Conservation (phyloP, 73 alveolate species). For the Symbiodinium natans region DNA sequence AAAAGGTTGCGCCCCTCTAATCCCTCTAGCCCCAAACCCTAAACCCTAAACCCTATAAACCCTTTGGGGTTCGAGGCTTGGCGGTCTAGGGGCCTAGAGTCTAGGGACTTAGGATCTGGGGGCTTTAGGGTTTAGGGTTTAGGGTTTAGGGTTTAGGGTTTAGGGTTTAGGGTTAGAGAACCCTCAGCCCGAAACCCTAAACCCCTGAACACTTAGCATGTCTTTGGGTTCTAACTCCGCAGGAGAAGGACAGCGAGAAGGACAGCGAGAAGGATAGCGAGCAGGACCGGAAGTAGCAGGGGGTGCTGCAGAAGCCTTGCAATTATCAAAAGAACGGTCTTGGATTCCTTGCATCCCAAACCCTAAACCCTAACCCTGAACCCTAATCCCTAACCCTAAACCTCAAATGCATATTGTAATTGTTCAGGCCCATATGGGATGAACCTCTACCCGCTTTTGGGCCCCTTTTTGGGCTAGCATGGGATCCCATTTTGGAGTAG, state of each 20-base stretch:
- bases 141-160: neutral
- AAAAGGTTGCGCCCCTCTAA: too few species aligned
- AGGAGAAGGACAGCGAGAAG: constrained; percentile 62
- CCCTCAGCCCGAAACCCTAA: too few species aligned
- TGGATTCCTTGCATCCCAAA: neutral
- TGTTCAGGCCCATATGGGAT: too few species aligned
- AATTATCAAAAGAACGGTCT: too few species aligned
- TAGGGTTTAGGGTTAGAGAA: neutral
- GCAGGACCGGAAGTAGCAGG: constrained; percentile 20
- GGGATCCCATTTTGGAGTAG: neutral
- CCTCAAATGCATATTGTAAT: too few species aligned
- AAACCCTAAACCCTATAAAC: too few species aligned
- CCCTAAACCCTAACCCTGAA: neutral
- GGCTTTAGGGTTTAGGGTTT: neutral
- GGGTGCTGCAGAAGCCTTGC: too few species aligned
- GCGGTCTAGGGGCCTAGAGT: neutral
- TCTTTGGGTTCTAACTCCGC: neutral
- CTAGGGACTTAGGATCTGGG: neutral
- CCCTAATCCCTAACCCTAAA: too few species aligned
- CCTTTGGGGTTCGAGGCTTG: neutral
- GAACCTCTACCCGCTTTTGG: too few species aligned
- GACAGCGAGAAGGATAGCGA: constrained; percentile 77
- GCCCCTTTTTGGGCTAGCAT: too few species aligned
- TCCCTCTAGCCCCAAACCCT: too few species aligned
- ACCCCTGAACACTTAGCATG: neutral